Base-by-base conservation (phyloP, 179 eudicot genomes). In the Actinidia polygama region DNA sequence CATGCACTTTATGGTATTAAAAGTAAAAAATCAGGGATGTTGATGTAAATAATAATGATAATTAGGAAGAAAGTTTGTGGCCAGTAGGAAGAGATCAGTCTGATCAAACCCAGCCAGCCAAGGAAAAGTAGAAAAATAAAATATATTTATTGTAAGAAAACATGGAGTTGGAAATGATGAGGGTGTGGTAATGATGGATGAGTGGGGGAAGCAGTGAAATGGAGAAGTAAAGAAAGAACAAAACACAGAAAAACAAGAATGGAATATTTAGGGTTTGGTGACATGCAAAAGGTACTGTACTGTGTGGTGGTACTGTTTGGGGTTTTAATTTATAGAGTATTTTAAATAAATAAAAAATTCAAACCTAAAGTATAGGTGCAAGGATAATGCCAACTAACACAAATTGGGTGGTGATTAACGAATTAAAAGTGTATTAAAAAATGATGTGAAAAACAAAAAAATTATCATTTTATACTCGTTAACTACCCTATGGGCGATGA, bases 211-310 rank as follows among this genome's bases (percentile, higher is more conserved):
- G 71, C 76, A 30, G 63, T 21, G 75, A 18, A 18, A 23, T 49
- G 55, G 21, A 72, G 57, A 63, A 68, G 55, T 16, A 36, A 47
- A 44, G 12, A 15, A 44, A 6, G 26, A 26, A 57, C 79, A 64
- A 59, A 10, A 51, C 40, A 30, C 1, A 80, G 9, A 12, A 51
- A 50, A 85, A 81, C 71, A 70, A 24, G 77, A 40, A 80, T 49
- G 85, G 91, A 89, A 87, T 89, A 87, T 89, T 80, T 89, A 64
- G 91, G 87, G 73, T 40, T 80, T 58, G 40, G 89, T 88, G 90
- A 86, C 90, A 86, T 87, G 88, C 88, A 84, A 82, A 84, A 49
- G 81, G 69, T 81, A 79, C 59, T 12, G 83, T 81, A 58, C 74
- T 67, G n/a, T n/a, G n/a, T n/a, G n/a, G n/a, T n/a, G n/a, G n/a